Percentiles rank a stretch among this genome's conserved stretches.
Conservation (phyloP, 306 rosid genomes). For the Quercus alba region DNA sequence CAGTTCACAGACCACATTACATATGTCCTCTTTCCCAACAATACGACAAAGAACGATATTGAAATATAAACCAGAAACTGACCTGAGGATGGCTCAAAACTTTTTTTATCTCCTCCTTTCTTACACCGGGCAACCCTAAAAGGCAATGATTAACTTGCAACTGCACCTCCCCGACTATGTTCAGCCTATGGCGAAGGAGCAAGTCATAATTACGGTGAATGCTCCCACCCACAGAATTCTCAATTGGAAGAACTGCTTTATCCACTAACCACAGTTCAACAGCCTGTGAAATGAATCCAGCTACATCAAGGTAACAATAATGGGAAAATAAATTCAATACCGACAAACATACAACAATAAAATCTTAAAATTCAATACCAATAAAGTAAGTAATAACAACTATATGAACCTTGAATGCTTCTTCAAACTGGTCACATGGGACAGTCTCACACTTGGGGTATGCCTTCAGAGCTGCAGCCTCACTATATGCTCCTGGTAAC, state of each 20-base stretch:
- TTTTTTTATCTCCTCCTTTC: slow-evolving; percentile 61
- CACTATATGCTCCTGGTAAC: slow-evolving; percentile 79
- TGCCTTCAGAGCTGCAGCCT: slow-evolving; percentile 83
- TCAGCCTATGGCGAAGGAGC: slow-evolving; percentile 86
- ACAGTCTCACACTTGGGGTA: slow-evolving; percentile 86
- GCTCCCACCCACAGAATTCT: slow-evolving; percentile 87
- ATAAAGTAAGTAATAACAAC: not conserved
- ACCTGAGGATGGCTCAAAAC: slow-evolving; percentile 94
- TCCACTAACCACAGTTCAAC: slow-evolving; percentile 91
- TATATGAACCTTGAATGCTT: slow-evolving; percentile 69
- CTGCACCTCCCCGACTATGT: slow-evolving; percentile 88
- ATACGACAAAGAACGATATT: not conserved
- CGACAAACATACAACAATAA: not conserved
- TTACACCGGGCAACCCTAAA: slow-evolving; percentile 71
- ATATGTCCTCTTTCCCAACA: not conserved
- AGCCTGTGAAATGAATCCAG: slow-evolving; percentile 50
- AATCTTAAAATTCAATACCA: not conserved
- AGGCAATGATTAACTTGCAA: slow-evolving; percentile 76
- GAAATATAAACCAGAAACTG: slow-evolving; percentile 20
- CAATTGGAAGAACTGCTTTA: slow-evolving; percentile 90
- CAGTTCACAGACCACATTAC: not conserved
- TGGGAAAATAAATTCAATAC: not conserved
- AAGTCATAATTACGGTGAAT: slow-evolving; percentile 88
- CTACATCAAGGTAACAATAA: slow-evolving; percentile 17
- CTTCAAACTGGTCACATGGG: slow-evolving; percentile 84